A percentile compares a stretch with the other conserved stretches of the same genome.
These are phyloP conservation scores for Trypanosoma vivax DNA, from an alignment of 208 protist species.

Conservation along the genomic window DNA sequence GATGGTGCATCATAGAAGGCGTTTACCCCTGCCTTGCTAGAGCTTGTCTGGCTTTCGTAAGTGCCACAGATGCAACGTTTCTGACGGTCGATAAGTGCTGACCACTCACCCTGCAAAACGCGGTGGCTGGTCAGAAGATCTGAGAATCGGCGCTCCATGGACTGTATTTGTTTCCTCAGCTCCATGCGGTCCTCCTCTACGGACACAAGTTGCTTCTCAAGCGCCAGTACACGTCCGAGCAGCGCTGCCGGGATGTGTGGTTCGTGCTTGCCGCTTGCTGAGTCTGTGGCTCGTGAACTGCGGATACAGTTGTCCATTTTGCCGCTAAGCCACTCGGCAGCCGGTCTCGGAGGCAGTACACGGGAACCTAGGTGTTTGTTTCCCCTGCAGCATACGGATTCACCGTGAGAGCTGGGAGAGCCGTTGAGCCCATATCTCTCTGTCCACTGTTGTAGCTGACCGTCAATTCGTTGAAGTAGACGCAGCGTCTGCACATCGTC, in stretches of 20 bases:
- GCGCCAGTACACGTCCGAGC: background rate
- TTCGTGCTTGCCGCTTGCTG: too few relatives aligned
- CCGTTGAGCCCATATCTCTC: constrained; percentile 6
- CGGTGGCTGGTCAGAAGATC: background rate
- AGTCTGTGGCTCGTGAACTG: too few relatives aligned
- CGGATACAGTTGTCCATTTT: too few relatives aligned
- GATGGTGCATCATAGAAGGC: too few relatives aligned
- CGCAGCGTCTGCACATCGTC: constrained; percentile 2
- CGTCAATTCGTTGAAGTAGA: constrained; percentile 8
- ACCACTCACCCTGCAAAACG: background rate
- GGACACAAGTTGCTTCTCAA: constrained; percentile 10
- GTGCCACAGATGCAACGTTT: background rate
- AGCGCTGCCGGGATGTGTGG: background rate
- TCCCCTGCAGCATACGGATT: too few relatives aligned
- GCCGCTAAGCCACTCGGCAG: too few relatives aligned
- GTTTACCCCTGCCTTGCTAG: too few relatives aligned
- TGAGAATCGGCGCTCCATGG: background rate
- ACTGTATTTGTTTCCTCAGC: background rate
- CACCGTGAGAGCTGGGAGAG: background rate
- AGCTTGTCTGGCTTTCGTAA: background rate
- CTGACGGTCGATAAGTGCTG: background rate
- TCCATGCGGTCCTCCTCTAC: constrained; percentile 1
- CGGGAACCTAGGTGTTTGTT: too few relatives aligned
- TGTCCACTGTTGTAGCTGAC: constrained; percentile 12
- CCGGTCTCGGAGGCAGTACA: too few relatives aligned